Conservation (phyloP, 2,329 filamentous ascomycete species). For the Beauveria sp. region DNA sequence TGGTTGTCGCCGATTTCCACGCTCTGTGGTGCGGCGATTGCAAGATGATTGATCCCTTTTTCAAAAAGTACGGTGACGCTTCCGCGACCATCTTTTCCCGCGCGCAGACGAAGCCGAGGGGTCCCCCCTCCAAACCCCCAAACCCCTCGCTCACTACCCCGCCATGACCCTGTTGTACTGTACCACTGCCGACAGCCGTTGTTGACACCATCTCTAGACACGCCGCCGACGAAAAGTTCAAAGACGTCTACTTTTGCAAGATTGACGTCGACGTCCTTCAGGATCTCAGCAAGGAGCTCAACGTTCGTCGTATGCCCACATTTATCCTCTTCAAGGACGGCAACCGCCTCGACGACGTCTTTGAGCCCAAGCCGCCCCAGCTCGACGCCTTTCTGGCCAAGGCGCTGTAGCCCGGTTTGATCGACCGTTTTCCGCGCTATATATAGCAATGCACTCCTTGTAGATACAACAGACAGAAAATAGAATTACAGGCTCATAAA, state of each 20-base stretch:
- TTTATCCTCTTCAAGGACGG: slow-evolving; percentile 76
- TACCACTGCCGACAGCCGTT: background rate
- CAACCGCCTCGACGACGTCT: slow-evolving; percentile 57
- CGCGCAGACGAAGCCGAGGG: background rate
- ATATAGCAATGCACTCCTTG: background rate
- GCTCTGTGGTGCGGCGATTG: slow-evolving; percentile 87
- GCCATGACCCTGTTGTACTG: background rate
- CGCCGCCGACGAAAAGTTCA: slow-evolving; percentile 39
- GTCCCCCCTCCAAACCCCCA: background rate
- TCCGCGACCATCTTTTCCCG: background rate
- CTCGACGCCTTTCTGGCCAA: slow-evolving; percentile 14
- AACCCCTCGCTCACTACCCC: background rate
- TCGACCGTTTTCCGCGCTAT: background rate
- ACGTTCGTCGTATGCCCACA: slow-evolving; percentile 80
- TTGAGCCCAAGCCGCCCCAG: slow-evolving; percentile 13
- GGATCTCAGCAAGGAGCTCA: slow-evolving; percentile 65
- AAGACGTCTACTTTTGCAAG: slow-evolving; percentile 67
- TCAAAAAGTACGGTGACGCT: slow-evolving; percentile 28
- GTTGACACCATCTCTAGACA: background rate
- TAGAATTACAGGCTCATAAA: background rate
- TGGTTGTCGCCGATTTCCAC: slow-evolving; percentile 74
- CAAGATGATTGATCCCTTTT: slow-evolving; percentile 72
- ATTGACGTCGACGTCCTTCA: slow-evolving; percentile 75
- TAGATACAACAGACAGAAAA: background rate
- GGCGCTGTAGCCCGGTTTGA: background rate